Conservation (phyloP, 306 rosid species). For the Ochetophila trinervis region DNA sequence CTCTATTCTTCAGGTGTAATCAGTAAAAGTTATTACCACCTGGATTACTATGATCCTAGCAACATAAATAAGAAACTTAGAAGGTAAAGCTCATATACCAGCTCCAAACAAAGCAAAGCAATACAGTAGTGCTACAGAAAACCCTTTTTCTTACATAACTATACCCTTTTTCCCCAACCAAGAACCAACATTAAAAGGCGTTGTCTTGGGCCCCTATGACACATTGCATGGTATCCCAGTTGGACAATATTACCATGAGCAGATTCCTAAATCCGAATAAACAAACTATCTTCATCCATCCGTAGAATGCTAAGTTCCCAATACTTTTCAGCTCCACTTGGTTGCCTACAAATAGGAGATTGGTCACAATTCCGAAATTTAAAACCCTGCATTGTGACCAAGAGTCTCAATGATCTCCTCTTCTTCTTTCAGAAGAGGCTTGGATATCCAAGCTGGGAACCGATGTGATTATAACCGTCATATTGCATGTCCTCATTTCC, state of each 20-base stretch:
- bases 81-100: conserved; percentile 5
- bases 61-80: conserved; percentile 15
- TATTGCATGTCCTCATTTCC: conserved; percentile 47
- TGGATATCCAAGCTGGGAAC: conserved; percentile 37
- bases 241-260: conserved; percentile 24
- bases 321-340: conserved; percentile 31
- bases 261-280: conserved; percentile 24
- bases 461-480: conserved; percentile 48
- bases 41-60: conserved; percentile 11
- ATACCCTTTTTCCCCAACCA: conserved; percentile 41
- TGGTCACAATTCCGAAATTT: conserved; percentile 25
- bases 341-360: conserved; percentile 32
- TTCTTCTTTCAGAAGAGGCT: conserved; percentile 40
- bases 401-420: conserved; percentile 20
- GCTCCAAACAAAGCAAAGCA: conserved; percentile 9
- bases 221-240: conserved; percentile 21
- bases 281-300: conserved; percentile 29
- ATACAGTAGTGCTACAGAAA: conserved; percentile 13
- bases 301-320: conserved; percentile 24
- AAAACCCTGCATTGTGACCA: conserved; percentile 28
- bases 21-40: conserved; percentile 58
- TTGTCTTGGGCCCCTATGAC: conserved; percentile 50
- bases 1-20: conserved; percentile 31
- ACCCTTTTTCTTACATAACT: conserved; percentile 11
- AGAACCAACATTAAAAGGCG: conserved; percentile 86